Conservation (phyloP, 2,329 filamentous ascomycete genomes). For the Scytalidium lignicola region DNA sequence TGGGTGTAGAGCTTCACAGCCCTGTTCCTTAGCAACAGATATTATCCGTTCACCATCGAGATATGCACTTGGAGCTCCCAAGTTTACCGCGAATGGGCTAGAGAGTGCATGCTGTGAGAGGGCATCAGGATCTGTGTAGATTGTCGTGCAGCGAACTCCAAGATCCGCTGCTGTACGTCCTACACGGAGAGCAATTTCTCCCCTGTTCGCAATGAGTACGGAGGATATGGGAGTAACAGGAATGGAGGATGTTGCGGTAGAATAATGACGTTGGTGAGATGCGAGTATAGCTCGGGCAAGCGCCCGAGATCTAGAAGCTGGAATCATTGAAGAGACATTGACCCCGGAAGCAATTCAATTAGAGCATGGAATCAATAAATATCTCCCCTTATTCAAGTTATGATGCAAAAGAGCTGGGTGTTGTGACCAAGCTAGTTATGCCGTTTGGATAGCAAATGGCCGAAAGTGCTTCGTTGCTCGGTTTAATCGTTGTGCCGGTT, state of each 20-base stretch:
- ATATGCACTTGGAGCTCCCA: conserved; percentile 81
- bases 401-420: not conserved
- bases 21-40: conserved; percentile 74
- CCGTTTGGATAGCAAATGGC: not conserved
- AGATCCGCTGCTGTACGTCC: conserved; percentile 81
- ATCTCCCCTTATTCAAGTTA: not conserved
- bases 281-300: conserved; percentile 20
- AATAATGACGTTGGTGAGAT: conserved; percentile 14
- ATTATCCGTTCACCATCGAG: conserved; percentile 94
- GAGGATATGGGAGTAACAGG: conserved; percentile 56
- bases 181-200: conserved; percentile 93
- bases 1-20: conserved; percentile 88
- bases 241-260: conserved; percentile 9
- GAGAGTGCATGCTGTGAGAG: conserved; percentile 81
- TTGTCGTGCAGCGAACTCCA: conserved; percentile 86
- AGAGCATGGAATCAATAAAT: not conserved
- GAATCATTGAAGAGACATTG: conserved; percentile 16
- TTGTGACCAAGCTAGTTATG: not conserved
- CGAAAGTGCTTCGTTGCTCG: too few species aligned
- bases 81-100: conserved; percentile 76
- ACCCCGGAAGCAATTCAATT: not conserved
- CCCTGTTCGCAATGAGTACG: conserved; percentile 92
- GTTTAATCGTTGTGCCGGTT: not conserved
- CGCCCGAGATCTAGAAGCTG: conserved; percentile 21
- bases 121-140: conserved; percentile 91